Conservation (phyloP, 129 eudicot species). For the Flaveria trinervia region DNA sequence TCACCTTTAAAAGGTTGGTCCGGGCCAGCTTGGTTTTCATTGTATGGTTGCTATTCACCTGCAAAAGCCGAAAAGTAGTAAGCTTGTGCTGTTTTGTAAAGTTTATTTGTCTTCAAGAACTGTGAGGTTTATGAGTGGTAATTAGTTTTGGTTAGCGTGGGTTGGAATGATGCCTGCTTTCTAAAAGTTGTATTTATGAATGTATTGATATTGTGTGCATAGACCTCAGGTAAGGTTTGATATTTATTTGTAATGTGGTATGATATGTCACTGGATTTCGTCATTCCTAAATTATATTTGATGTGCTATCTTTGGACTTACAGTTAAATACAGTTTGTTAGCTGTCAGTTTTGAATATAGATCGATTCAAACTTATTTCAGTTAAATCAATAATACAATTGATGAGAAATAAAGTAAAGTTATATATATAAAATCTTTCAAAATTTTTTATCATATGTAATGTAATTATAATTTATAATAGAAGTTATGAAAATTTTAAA, state of each 20-base stretch:
- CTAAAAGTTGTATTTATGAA: conserved; percentile 18
- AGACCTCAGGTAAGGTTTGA: conserved; percentile 4
- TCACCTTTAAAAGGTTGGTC: neutral
- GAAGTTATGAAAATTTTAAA: too few relatives aligned
- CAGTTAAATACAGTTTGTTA: too few relatives aligned
- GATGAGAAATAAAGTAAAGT: too few relatives aligned
- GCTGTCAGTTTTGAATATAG: too few relatives aligned
- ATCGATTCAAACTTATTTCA: too few relatives aligned
- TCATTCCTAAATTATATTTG: neutral
- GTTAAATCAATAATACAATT: too few relatives aligned
- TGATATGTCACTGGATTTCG: neutral
- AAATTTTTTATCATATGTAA: too few relatives aligned
- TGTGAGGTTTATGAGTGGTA: neutral
- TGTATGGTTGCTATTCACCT: neutral
- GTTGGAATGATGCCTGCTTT: neutral
- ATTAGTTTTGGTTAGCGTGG: conserved; percentile 3
- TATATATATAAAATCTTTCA: too few relatives aligned
- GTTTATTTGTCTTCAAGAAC: neutral
- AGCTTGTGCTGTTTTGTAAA: conserved; percentile 21
- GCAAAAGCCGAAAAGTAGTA: conserved; percentile 8
- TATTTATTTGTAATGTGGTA: conserved; percentile 2
- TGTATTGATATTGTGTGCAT: conserved; percentile 15
- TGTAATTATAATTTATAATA: too few relatives aligned
- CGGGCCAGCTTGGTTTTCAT: neutral
- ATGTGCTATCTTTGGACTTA: neutral